These are phyloP conservation scores for Hanseniaspora meyeri DNA, from an alignment of 805 yeast genomes.

Conservation along the genomic window DNA sequence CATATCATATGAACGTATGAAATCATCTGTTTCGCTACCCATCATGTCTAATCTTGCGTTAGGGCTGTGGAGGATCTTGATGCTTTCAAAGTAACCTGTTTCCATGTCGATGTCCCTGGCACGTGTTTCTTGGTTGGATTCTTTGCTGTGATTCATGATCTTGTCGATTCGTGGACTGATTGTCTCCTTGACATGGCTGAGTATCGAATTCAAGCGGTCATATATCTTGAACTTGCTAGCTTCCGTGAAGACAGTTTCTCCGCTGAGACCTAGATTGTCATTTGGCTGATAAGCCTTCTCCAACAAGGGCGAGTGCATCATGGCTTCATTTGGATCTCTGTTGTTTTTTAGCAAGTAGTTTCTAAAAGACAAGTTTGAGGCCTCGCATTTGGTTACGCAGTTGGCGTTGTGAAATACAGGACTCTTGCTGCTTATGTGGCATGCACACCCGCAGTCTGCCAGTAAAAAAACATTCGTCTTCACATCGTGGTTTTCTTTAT, in stretches of 20 bases:
- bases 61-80: background rate
- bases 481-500: background rate
- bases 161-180: background rate
- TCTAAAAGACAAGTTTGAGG: background rate
- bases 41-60: background rate
- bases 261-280: background rate
- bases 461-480: background rate
- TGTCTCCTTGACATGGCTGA: background rate
- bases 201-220: background rate
- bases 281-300: background rate
- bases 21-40: background rate
- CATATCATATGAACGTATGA: background rate
- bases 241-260: background rate
- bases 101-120: background rate
- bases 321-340: too few species aligned
- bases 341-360: background rate
- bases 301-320: background rate
- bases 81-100: background rate
- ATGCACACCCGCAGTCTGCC: background rate
- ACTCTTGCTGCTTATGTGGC: background rate
- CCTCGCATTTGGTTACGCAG: background rate
- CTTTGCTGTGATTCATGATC: background rate
- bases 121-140: background rate
- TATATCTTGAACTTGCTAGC: background rate
- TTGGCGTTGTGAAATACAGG: background rate